Conservation (phyloP, 2,329 filamentous ascomycete species). For the Cryphonectria nitschkei region DNA sequence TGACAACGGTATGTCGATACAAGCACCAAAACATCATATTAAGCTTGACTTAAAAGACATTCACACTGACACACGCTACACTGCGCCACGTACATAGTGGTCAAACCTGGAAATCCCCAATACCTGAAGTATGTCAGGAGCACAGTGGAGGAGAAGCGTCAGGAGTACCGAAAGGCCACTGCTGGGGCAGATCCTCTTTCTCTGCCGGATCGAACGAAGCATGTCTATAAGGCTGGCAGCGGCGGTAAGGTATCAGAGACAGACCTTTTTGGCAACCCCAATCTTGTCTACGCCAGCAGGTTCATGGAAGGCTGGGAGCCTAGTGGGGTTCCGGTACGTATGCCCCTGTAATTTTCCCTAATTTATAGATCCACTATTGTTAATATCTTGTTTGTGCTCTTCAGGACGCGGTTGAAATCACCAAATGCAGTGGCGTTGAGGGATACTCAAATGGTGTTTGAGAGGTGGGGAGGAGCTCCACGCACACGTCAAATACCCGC, state of each 20-base stretch:
- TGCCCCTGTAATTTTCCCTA: no score
- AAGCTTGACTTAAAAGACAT: not conserved
- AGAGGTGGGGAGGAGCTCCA: no score
- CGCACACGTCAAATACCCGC: not conserved
- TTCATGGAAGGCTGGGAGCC: slow-evolving; percentile 69
- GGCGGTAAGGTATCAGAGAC: slow-evolving; percentile 44
- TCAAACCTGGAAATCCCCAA: slow-evolving; percentile 71
- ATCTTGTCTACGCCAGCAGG: slow-evolving; percentile 67
- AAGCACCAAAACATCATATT: not conserved
- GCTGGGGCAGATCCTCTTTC: slow-evolving; percentile 32
- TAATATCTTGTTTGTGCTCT: not conserved
- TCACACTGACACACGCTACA: not conserved
- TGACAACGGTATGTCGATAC: slow-evolving; percentile 56
- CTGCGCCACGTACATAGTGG: slow-evolving; percentile 44
- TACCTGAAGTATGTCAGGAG: slow-evolving; percentile 73
- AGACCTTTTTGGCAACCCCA: slow-evolving; percentile 59
- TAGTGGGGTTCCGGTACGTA: slow-evolving; percentile 56
- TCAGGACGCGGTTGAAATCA: slow-evolving; percentile 66
- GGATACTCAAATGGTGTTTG: not conserved
- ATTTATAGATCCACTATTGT: not conserved
- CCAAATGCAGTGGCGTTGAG: slow-evolving; percentile 55
- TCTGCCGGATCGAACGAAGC: slow-evolving; percentile 49
- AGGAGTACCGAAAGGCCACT: slow-evolving; percentile 39
- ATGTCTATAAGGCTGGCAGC: slow-evolving; percentile 60
- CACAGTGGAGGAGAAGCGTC: slow-evolving; percentile 64